Evolutionary conservation across 2,329 filamentous ascomycete genomes (phyloP), one percentile per base, ranked within the genome.

Genomic region (Verticillium isaacii): DNA sequence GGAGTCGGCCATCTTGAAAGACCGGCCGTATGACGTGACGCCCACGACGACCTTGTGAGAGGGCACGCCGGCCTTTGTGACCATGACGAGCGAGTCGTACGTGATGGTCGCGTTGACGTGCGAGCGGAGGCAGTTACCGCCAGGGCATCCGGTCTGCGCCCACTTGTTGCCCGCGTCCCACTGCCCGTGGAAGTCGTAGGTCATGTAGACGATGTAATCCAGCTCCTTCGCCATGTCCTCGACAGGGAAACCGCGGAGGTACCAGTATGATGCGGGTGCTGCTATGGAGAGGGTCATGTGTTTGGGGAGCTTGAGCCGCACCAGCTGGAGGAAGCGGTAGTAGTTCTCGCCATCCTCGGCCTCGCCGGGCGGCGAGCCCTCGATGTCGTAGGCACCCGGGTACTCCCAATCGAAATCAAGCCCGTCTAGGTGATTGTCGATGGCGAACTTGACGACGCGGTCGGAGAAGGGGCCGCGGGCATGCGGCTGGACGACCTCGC

Each of bases 331-430:
- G 29, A 66, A 61, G 29, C 63, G 58, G 6, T 66, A 32, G 52
- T 75, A 75, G 61, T 73, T 70, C 19, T 61, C 25, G 2, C 34
- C 37, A 4, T 59, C 57, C n/a, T 37, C 25, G 14, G 7, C n/a
- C 4, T 57, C n/a, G 12, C 56, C 56, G 1, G 32, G 56, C 8
- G 39, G 39, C 11, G 56, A 0, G 65, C 60, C 68, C 0, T 68
- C 68, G 17, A 74, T 61, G 37, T 69, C 69, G 0, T 65, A 61
- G 1, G 65, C 65, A 1, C 68, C 71, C 1, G 75, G 75, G 61
- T 81, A 80, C 61, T 80, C 78, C 80, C 79, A 83, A 64, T 81
- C 78, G 56, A 80, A 39, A n/a, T 59, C 57, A 2, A 77, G 70
- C 1, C 80, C 78, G 11, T 76, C 67, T 59, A 80, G 80, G 2